Base-by-base conservation (phyloP, 208 protist genomes). In the Leishmania tropica region DNA sequence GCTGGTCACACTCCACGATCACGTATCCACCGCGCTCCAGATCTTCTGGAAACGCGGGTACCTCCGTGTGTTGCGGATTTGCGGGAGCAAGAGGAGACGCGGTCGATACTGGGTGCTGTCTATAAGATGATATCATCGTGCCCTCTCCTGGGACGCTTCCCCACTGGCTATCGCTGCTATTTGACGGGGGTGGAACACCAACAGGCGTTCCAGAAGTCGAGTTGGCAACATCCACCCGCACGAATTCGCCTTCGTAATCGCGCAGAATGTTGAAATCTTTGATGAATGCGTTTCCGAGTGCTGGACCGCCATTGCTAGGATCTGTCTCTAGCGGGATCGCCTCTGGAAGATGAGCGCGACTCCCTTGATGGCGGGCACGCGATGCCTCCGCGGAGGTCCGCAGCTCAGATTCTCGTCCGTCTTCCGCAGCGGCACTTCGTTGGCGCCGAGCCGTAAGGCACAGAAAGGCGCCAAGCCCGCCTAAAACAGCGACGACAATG, bases 21-120 rank as follows among this genome's bases (percentile, higher is more conserved):
- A 80, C 76, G 64, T 87, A 80, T 11, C 77, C 80, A 42, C 84
- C 79, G 64, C 78, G 51, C 75, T 79, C 64, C 40, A 83, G 56
- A 40, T 80, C 60, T 37, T 21, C 60, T 40, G 35, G 64, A 76
- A 31, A 65, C 60, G 65, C 78, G 68, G 28, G 68, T 51, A 24
- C 77, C 31, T 15, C 62, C n/a, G 37, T 79, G 51, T 40, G 68
- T 17, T 65, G n/a, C 60, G 0, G 17, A 8, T 31, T 3, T 37
- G 37, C 60, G 28, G 13, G 28, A 37, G 24, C 28, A 17, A 8
- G 24, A 37, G 60, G n/a, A 37, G 24, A 37, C n/a, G 37, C n/a
- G 11, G 60, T 10, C n/a, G n/a, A 65, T 17, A 17, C n/a, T 13
- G n/a, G n/a, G 1, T 3, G n/a, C 28, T 19, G 7, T n/a, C 10